Percentiles rank a stretch among this genome's conserved stretches.
These are phyloP conservation scores for Protea cynaroides DNA, from an alignment of 164 flowering plant species.

Conservation along the genomic window DNA sequence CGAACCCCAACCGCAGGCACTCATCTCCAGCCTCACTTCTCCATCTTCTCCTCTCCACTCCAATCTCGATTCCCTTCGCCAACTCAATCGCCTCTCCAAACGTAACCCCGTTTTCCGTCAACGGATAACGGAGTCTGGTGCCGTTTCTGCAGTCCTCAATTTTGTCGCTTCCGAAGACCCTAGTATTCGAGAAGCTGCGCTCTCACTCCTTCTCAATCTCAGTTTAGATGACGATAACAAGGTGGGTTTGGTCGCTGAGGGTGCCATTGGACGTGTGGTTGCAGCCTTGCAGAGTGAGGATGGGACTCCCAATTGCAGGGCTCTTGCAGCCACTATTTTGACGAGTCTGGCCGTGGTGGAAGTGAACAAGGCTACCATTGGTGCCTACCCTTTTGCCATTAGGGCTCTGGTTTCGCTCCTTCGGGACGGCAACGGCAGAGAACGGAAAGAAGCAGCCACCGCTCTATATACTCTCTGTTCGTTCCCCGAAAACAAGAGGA, in stretches of 20 bases:
- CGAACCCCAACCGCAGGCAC: slow-evolving; percentile 41
- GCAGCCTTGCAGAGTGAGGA: slow-evolving; percentile 35
- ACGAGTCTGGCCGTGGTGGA: slow-evolving; percentile 94
- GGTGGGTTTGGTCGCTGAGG: slow-evolving; percentile 96
- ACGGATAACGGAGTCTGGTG: slow-evolving; percentile 67
- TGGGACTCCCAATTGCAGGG: slow-evolving; percentile 47
- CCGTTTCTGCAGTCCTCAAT: slow-evolving; percentile 55
- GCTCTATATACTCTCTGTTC: slow-evolving; percentile 76
- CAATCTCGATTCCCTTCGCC: slow-evolving; percentile 48
- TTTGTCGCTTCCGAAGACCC: slow-evolving; percentile 41
- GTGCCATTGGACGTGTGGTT: slow-evolving; percentile 60
- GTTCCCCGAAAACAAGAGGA: slow-evolving; percentile 64
- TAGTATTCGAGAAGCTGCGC: slow-evolving; percentile 52
- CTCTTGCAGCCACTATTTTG: slow-evolving; percentile 76
- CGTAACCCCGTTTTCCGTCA: slow-evolving; percentile 48
- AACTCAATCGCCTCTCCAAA: slow-evolving; percentile 49
- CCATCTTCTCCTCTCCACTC: slow-evolving; percentile 27
- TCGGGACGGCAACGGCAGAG: slow-evolving; percentile 53
- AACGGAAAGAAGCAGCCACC: slow-evolving; percentile 87
- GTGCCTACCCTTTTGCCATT: slow-evolving; percentile 72
- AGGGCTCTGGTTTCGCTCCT: slow-evolving; percentile 48
- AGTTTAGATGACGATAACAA: slow-evolving; percentile 86
- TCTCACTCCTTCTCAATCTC: slow-evolving; percentile 59
- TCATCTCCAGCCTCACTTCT: slow-evolving; percentile 38
- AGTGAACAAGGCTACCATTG: slow-evolving; percentile 90